phyloP scores from a whole-genome alignment of 768 basidiomycete species.

The Amanita pseudoporphyria region DNA sequence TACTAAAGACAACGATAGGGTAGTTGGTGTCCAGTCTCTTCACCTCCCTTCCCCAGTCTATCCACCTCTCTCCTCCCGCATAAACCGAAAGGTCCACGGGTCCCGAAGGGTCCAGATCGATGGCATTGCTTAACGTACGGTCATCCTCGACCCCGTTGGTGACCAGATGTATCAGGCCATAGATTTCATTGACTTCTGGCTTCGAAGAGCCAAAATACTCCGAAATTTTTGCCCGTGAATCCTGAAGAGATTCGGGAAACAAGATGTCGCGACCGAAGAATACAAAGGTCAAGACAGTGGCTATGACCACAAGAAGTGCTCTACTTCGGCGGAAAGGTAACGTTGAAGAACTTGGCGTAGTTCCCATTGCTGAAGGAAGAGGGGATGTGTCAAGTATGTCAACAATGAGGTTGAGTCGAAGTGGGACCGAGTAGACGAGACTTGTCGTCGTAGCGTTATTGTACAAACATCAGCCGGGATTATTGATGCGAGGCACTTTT shows the following conservation, averaged over 20 bases:
- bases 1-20: conserved; percentile 76
- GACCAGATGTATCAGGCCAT: conserved; percentile 61
- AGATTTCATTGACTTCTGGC: conserved; percentile 46
- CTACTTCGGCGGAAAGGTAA: not conserved
- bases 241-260: conserved; percentile 20
- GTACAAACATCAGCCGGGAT: too few species aligned
- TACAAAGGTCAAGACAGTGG: conserved; percentile 27
- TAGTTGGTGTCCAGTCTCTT: conserved; percentile 33
- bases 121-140: conserved; percentile 27
- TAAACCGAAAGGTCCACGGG: conserved; percentile 46
- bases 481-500: too few species aligned
- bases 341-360: not conserved
- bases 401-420: not conserved
- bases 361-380: not conserved
- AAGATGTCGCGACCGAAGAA: not conserved
- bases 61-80: conserved; percentile 31
- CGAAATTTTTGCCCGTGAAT: conserved; percentile 30
- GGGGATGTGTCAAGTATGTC: not conserved
- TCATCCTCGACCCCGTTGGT: conserved; percentile 35
- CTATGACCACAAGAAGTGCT: conserved; percentile 35
- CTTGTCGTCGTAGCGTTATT: too few species aligned
- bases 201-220: conserved; percentile 16
- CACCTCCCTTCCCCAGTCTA: conserved; percentile 37
- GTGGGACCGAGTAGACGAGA: too few species aligned
- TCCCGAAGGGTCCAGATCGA: conserved; percentile 34